phyloP scores from a whole-genome alignment of 2,329 filamentous ascomycete genomes.

The Alternaria tenuissima region DNA sequence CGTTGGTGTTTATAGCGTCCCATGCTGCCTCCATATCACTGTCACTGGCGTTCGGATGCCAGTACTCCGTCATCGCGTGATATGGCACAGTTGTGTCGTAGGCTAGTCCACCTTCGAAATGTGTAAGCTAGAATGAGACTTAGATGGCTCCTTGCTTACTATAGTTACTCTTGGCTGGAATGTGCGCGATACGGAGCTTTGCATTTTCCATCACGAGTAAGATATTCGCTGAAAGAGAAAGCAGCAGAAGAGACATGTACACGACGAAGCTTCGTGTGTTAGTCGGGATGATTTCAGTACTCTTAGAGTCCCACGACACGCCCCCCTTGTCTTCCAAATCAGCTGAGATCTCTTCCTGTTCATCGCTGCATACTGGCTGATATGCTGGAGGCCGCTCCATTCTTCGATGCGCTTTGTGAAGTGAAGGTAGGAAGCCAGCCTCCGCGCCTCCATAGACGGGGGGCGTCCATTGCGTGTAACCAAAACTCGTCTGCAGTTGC shows the following conservation, averaged over 20 bases:
- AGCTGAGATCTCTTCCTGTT: conserved; percentile 26
- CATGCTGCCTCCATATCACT: conserved; percentile 42
- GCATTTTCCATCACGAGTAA: conserved; percentile 40
- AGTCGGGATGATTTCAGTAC: conserved; percentile 37
- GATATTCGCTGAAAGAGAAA: conserved; percentile 42
- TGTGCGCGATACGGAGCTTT: conserved; percentile 26
- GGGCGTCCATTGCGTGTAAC: conserved; percentile 10
- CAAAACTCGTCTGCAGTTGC: conserved; percentile 14
- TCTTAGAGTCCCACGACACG: conserved; percentile 35
- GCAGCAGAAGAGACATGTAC: conserved; percentile 38
- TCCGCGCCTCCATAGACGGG: conserved; percentile 9
- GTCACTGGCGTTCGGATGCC: conserved; percentile 40
- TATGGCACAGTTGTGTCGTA: conserved; percentile 41
- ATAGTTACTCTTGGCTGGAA: conserved; percentile 32
- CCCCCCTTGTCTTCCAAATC: conserved; percentile 35
- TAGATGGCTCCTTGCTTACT: conserved; percentile 26
- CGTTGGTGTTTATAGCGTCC: conserved; percentile 45
- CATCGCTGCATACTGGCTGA: conserved; percentile 35
- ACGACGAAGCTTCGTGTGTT: conserved; percentile 37
- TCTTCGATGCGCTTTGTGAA: conserved; percentile 6
- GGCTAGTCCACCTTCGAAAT: conserved; percentile 32
- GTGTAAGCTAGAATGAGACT: conserved; percentile 3
- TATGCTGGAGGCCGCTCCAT: conserved; percentile 40
- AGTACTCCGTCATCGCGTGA: conserved; percentile 40
- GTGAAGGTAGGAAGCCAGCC: conserved; percentile 4